Evolutionary conservation across 805 yeast species (phyloP).

Genomic region (Kregervanrija pseudodelftensis): DNA sequence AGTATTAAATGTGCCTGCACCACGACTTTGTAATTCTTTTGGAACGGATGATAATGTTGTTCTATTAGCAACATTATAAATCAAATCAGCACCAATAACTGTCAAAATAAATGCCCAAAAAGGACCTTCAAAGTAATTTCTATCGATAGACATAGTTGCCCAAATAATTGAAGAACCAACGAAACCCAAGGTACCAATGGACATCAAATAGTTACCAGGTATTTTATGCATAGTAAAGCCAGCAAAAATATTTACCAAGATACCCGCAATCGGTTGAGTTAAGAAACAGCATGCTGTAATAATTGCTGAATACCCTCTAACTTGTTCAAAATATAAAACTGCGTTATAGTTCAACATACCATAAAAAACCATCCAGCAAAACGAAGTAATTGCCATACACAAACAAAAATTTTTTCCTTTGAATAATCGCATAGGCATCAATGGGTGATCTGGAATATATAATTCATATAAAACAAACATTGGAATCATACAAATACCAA

Average conservation of each 20-base stretch:
- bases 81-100: constrained; percentile 41
- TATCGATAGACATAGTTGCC: constrained; percentile 31
- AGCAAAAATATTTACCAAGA: constrained; percentile 37
- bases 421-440: constrained; percentile 42
- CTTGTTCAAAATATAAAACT: constrained; percentile 36
- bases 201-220: constrained; percentile 33
- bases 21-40: constrained; percentile 33
- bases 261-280: constrained; percentile 38
- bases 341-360: constrained; percentile 35
- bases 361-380: constrained; percentile 37
- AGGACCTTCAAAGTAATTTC: constrained; percentile 38
- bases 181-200: constrained; percentile 30
- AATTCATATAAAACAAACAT: constrained; percentile 32
- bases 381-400: constrained; percentile 30
- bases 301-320: constrained; percentile 31
- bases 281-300: constrained; percentile 37
- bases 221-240: constrained; percentile 38
- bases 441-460: constrained; percentile 33
- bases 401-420: constrained; percentile 31
- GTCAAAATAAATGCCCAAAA: constrained; percentile 35
- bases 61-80: constrained; percentile 39
- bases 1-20: constrained; percentile 44
- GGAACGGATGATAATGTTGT: constrained; percentile 36
- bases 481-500: constrained; percentile 30
- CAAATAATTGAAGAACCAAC: constrained; percentile 32